Percentiles rank a stretch among this genome's conserved stretches.
Conservation (phyloP, 2,329 filamentous ascomycete genomes). For the Penicillium sp. region DNA sequence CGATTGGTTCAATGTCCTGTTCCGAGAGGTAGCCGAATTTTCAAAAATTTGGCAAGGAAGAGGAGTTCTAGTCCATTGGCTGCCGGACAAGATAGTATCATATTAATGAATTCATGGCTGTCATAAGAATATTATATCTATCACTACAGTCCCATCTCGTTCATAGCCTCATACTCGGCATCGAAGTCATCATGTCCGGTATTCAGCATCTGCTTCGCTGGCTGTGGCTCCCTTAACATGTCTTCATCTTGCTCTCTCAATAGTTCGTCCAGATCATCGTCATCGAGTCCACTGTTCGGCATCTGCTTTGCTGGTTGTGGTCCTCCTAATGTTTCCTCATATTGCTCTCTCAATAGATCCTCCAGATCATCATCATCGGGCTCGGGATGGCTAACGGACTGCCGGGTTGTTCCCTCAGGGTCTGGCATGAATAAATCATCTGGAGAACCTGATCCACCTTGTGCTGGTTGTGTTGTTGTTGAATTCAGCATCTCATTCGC, state of each 20-base stretch:
- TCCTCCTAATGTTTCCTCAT: conserved; percentile 14
- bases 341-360: conserved; percentile 54
- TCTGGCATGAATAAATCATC: conserved; percentile 34
- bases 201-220: not conserved
- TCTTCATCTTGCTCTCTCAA: conserved; percentile 29
- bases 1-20: not conserved
- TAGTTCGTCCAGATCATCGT: conserved; percentile 15
- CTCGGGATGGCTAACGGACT: conserved; percentile 13
- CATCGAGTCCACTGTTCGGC: conserved; percentile 13
- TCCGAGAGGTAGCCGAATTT: not conserved
- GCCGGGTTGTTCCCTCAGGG: conserved; percentile 7
- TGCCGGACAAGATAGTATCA: not conserved
- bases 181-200: conserved; percentile 45
- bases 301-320: not conserved
- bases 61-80: not conserved
- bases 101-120: conserved; percentile 2
- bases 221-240: conserved; percentile 3
- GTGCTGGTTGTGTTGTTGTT: not conserved
- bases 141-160: conserved; percentile 27
- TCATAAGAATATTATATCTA: conserved; percentile 3
- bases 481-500: not conserved
- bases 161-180: conserved; percentile 69
- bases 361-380: conserved; percentile 54
- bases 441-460: not conserved
- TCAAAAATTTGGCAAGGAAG: not conserved